Evolutionary conservation across 1,284 basidiomycete species (phyloP), one percentile per base, ranked within the genome.

Genomic region (Austroboletus novae-zelandiae): DNA sequence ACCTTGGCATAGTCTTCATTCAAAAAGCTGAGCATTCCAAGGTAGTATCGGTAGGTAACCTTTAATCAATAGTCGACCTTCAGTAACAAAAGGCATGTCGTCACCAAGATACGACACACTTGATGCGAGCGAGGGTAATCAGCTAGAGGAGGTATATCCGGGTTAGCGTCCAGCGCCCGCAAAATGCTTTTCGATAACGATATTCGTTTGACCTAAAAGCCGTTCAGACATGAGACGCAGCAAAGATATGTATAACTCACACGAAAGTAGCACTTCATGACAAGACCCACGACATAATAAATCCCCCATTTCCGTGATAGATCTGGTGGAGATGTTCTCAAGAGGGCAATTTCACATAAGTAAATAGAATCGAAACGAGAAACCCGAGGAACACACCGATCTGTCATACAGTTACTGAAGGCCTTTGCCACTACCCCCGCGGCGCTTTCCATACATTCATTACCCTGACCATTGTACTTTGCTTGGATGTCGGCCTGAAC

Each of bases 251-350:
- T 41, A 31, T 32, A 17, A 73, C 84, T 61, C 69, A 87, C 94
- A 62, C 87, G 85, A 76, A 98, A 98, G 72, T 99, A 99, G 45
- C 86, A 91, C 67, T 98, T 97, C 70, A 99, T 77, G 35, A 94
- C 85, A 53, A 97, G 74, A 8, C 89, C 89, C 1, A 95, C 94
- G n/a, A 97, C 81, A 61, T 94, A 92, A 71, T 98, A 99, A 0
- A 94, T 84, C 3, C 95, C 96, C 85, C 86, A 94, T 71, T 94
- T 92, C 47, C 92, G 77, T n/a, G 91, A 93, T 64, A 89, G 82
- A 3, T 79, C 74, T 25, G 82, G 75, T 50, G 86, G 79, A 48
- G 86, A 89, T 48, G 71, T 77, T 60, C 88, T 84, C 7, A 9
- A 54, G 57, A 40, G 18, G 53, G 34, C 50, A 17, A 32, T 34